Conservation (phyloP, 805 yeast genomes). For the Hanseniaspora mollemarum region DNA sequence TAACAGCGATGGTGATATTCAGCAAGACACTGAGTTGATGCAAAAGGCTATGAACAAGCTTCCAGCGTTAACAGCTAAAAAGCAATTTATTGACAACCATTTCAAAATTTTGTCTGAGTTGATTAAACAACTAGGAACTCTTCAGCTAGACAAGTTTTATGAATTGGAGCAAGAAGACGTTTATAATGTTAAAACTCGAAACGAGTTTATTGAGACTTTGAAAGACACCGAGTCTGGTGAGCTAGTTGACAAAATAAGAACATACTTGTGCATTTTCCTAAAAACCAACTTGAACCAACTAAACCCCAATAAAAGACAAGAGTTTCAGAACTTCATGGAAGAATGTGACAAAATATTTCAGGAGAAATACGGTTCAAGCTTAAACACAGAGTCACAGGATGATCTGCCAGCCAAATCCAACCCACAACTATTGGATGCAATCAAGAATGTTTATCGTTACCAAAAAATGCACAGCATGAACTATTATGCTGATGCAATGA, state of each 20-base stretch:
- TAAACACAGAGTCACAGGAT: constrained; percentile 42
- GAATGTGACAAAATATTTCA: constrained; percentile 9
- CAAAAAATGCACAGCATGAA: constrained; percentile 61
- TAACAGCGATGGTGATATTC: constrained; percentile 19
- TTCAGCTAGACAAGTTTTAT: constrained; percentile 78
- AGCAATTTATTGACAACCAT: constrained; percentile 84
- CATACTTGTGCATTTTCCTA: constrained; percentile 69
- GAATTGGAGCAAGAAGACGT: constrained; percentile 81
- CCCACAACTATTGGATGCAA: constrained; percentile 42
- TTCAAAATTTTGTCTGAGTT: constrained; percentile 86
- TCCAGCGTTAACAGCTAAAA: constrained; percentile 84
- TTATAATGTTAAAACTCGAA: constrained; percentile 40
- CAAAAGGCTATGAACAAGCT: constrained; percentile 82
- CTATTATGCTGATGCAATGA: constrained; percentile 27
- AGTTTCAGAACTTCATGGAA: constrained; percentile 11
- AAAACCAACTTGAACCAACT: constrained; percentile 35
- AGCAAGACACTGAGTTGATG: constrained; percentile 50
- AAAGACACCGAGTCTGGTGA: constrained; percentile 44
- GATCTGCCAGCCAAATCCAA: constrained; percentile 50
- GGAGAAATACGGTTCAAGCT: not conserved
- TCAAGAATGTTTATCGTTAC: constrained; percentile 64
- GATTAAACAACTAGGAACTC: constrained; percentile 71
- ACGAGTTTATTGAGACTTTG: constrained; percentile 49
- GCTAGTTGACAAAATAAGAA: constrained; percentile 74
- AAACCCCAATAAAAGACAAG: constrained; percentile 8